phyloP scores from a whole-genome alignment of 352 stramenopile genomes.

The Phytophthora cactorum region DNA sequence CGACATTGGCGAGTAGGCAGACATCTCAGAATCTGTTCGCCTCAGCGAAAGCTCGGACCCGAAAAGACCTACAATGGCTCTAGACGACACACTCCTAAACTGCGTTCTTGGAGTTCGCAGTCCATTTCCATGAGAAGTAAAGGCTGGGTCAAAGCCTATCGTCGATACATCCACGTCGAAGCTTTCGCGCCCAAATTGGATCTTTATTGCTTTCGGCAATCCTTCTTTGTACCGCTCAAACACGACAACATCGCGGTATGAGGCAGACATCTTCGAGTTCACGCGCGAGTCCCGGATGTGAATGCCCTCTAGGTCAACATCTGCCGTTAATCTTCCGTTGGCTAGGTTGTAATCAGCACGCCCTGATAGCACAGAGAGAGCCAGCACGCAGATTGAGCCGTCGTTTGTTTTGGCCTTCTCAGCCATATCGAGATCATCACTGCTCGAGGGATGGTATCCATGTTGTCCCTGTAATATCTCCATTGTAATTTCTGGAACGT shows the following conservation, averaged over 20 bases:
- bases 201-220: slow-evolving; percentile 62
- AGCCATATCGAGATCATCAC: slow-evolving; percentile 79
- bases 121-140: slow-evolving; percentile 35
- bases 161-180: slow-evolving; percentile 45
- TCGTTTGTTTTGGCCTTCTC: slow-evolving; percentile 66
- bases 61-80: slow-evolving; percentile 44
- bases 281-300: slow-evolving; percentile 74
- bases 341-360: slow-evolving; percentile 62
- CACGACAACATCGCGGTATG: slow-evolving; percentile 78
- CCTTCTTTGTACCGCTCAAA: slow-evolving; percentile 59
- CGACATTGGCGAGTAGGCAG: slow-evolving; percentile 34
- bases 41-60: slow-evolving; percentile 40
- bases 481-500: slow-evolving; percentile 79
- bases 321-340: slow-evolving; percentile 50
- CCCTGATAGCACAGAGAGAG: slow-evolving; percentile 53
- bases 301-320: slow-evolving; percentile 63
- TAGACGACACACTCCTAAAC: slow-evolving; percentile 52
- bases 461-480: slow-evolving; percentile 79
- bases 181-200: slow-evolving; percentile 63
- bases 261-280: slow-evolving; percentile 57
- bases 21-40: slow-evolving; percentile 44
- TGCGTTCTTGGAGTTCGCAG: slow-evolving; percentile 31
- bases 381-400: slow-evolving; percentile 75
- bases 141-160: slow-evolving; percentile 51
- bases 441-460: slow-evolving; percentile 80